Evolutionary conservation across 2,329 filamentous ascomycete genomes (phyloP).

Genomic region (Fusarium nygamai): DNA sequence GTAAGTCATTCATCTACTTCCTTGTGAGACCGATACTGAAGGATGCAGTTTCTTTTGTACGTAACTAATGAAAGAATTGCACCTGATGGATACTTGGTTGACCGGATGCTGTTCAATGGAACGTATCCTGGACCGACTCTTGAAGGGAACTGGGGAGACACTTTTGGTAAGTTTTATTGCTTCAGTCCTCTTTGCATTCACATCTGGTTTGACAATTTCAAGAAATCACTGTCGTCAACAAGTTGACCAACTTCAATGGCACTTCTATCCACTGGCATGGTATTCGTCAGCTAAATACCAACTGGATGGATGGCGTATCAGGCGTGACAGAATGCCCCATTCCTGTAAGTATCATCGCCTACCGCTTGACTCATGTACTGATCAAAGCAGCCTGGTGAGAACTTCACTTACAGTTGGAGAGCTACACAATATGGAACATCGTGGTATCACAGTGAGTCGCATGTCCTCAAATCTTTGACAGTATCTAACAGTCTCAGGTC

Average conservation of each 20-base stretch:
- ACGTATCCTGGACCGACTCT: background rate
- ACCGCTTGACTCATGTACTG: rapidly evolving
- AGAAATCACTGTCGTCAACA: background rate
- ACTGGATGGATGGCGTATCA: background rate
- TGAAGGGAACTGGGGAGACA: background rate
- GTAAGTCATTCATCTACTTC: background rate
- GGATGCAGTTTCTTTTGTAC: background rate
- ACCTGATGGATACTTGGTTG: background rate
- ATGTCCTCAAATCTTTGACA: rapidly evolving
- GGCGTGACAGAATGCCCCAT: conserved; percentile 2
- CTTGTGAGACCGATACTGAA: background rate
- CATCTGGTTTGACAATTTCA: no score
- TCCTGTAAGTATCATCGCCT: background rate
- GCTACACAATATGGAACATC: conserved; percentile 2
- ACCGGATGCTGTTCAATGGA: background rate
- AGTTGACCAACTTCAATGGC: background rate
- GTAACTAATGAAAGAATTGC: background rate
- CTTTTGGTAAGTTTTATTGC: background rate
- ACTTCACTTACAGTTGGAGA: background rate
- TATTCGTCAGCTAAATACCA: background rate
- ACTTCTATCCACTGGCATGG: background rate
- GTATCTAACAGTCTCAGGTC: background rate
- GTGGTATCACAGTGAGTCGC: background rate
- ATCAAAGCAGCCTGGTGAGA: rapidly evolving
- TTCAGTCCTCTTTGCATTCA: background rate